Base-by-base conservation (phyloP, 768 basidiomycete species). In the Lanmaoa pseudosensibilis region DNA sequence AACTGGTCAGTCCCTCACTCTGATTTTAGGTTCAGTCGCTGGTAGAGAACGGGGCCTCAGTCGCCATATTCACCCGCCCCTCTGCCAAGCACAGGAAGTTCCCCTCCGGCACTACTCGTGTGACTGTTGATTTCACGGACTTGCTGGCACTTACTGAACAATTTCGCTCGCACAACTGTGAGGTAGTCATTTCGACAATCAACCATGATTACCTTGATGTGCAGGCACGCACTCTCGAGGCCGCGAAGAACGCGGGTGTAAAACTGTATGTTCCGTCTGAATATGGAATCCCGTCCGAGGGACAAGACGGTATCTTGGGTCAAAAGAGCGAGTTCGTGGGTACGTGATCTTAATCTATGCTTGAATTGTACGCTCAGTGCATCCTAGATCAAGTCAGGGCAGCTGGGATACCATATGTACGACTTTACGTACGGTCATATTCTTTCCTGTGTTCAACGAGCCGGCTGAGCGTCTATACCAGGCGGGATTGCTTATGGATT, bases 211-310 rank as follows among this genome's bases (percentile, higher is more conserved):
- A 59, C 7, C 59, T 66, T 10, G 59, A 53, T 4, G 54, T 55
- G 5, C 68, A 75, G 54, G 54, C 50, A 27, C 23, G 52, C n/a
- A 65, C 66, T 23, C 60, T 65, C 1, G 69, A 71, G 5, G 69
- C 70, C 8, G 65, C 70, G 3, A 74, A 70, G 56, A 57, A 59
- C 0, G 68, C 65, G 3, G 61, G 59, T n/a, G 70, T 68, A 19
- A 62, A 71, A 38, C 46, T 71, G 36, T 71, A 65, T 36, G 57
- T 75, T 25, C 73, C 72, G 2, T 71, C 69, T 33, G 72, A 73
- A 46, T 74, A 51, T 27, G 58, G 58, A 50, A 52, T 54, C 5
- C 64, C 65, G 12, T 54, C 58, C 25, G 71, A 57, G 34, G 59
- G 55, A 2, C 62, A 67, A 46, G 63, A 65, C 19, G 52, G 68